Evolutionary conservation across 2,329 filamentous ascomycete species (phyloP).

Genomic region (Claviceps lovelessii): DNA sequence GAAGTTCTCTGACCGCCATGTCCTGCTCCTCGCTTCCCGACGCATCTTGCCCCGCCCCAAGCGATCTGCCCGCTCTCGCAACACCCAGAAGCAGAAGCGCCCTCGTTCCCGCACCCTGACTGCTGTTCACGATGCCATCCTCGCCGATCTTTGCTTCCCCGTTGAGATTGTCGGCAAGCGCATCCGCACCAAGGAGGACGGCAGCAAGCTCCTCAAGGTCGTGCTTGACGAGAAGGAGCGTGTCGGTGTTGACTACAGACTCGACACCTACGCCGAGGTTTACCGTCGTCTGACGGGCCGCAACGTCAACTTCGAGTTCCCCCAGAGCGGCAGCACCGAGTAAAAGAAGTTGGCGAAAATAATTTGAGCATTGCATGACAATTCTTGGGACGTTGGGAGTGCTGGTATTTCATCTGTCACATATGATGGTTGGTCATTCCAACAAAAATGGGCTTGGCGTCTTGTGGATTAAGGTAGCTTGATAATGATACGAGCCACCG

Average conservation of each 20-base stretch:
- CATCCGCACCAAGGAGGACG: slow-evolving; percentile 95
- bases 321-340: slow-evolving; percentile 63
- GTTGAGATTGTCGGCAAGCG: slow-evolving; percentile 99
- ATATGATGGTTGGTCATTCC: slow-evolving; percentile 24
- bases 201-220: slow-evolving; percentile 96
- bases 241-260: slow-evolving; percentile 96
- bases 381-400: slow-evolving; percentile 1
- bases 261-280: slow-evolving; percentile 99
- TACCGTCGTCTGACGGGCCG: slow-evolving; percentile 97
- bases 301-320: slow-evolving; percentile 97
- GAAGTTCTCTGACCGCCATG: slow-evolving; percentile 99
- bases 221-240: slow-evolving; percentile 99
- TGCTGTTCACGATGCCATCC: slow-evolving; percentile 96
- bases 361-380: slow-evolving; percentile 5
- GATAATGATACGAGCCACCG: slow-evolving; percentile 31
- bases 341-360: slow-evolving; percentile 36
- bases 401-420: slow-evolving; percentile 20
- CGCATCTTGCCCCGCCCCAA: slow-evolving; percentile 97
- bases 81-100: slow-evolving; percentile 96
- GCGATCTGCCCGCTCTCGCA: slow-evolving; percentile 92
- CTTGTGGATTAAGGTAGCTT: slow-evolving; percentile 34
- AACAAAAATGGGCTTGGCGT: slow-evolving; percentile 29
- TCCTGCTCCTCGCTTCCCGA: slow-evolving; percentile 96
- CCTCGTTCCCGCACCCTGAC: slow-evolving; percentile 95
- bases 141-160: slow-evolving; percentile 95